phyloP scores from a whole-genome alignment of 306 rosid genomes.

The Quillaja saponaria region DNA sequence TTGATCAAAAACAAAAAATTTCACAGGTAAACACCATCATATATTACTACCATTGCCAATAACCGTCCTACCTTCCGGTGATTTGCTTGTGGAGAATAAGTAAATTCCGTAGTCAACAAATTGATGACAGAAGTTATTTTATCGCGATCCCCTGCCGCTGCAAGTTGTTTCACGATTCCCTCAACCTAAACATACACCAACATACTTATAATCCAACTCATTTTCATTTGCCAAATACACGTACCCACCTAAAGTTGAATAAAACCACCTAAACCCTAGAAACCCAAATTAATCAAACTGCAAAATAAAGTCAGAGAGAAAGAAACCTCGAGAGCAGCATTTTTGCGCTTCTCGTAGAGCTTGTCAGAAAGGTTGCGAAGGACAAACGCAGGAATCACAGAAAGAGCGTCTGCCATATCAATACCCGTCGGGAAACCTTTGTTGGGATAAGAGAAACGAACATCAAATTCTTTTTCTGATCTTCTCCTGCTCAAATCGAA shows the following conservation, averaged over 20 bases:
- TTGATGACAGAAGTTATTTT: conserved; percentile 81
- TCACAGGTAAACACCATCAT: neutral
- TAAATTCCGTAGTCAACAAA: conserved; percentile 70
- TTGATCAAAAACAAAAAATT: neutral
- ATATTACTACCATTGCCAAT: conserved; percentile 2
- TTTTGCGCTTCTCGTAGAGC: conserved; percentile 97
- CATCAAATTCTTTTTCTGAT: too few species aligned
- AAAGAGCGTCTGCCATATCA: conserved; percentile 72
- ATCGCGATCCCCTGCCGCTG: conserved; percentile 73
- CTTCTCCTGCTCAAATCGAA: too few species aligned
- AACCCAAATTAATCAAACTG: conserved; percentile 34
- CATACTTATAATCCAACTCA: conserved; percentile 5
- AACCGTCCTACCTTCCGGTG: conserved; percentile 71
- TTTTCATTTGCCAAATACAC: neutral
- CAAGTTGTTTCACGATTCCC: conserved; percentile 87
- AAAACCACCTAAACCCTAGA: conserved; percentile 46
- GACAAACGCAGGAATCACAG: conserved; percentile 67
- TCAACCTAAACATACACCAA: conserved; percentile 61
- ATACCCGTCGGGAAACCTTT: neutral
- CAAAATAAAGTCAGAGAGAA: conserved; percentile 8
- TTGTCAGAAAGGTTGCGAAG: conserved; percentile 95
- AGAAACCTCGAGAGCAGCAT: conserved; percentile 93
- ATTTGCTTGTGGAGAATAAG: conserved; percentile 80
- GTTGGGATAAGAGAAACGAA: too few species aligned
- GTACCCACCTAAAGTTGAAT: conserved; percentile 23